Evolutionary conservation across 495 filamentous ascomycete species (phyloP).

Genomic region (Hypoxylon lienhwacheense): DNA sequence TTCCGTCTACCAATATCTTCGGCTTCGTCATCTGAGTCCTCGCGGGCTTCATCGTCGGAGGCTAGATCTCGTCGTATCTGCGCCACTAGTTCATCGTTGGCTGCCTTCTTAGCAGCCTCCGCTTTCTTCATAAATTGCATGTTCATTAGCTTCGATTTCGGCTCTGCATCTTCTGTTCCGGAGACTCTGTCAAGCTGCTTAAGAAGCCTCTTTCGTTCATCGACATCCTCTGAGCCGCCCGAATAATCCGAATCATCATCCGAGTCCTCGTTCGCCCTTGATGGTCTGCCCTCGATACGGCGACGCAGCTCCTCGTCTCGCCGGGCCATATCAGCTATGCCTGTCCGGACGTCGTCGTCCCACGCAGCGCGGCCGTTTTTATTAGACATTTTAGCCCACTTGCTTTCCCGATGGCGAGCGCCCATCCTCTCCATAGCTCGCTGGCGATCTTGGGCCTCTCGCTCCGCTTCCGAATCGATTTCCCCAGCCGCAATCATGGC

Average conservation of each 20-base stretch:
- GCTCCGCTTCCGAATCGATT: slow-evolving; percentile 68
- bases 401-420: slow-evolving; percentile 83
- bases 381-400: slow-evolving; percentile 90
- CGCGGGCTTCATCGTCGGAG: slow-evolving; percentile 50
- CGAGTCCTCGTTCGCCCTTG: slow-evolving; percentile 52
- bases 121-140: slow-evolving; percentile 83
- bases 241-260: slow-evolving; percentile 58
- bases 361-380: slow-evolving; percentile 74
- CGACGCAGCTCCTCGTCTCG: slow-evolving; percentile 82
- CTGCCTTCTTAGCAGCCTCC: slow-evolving; percentile 70
- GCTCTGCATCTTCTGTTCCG: slow-evolving; percentile 38
- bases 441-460: slow-evolving; percentile 74
- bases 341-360: slow-evolving; percentile 79
- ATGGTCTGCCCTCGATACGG: slow-evolving; percentile 76
- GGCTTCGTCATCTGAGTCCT: slow-evolving; percentile 59
- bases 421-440: slow-evolving; percentile 89
- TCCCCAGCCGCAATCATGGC: slow-evolving; percentile 68
- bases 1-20: slow-evolving; percentile 66
- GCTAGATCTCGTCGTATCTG: slow-evolving; percentile 72
- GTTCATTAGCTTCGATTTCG: slow-evolving; percentile 47
- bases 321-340: slow-evolving; percentile 78
- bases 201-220: slow-evolving; percentile 61
- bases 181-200: slow-evolving; percentile 57
- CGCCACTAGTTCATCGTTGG: slow-evolving; percentile 81
- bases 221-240: slow-evolving; percentile 54